These are phyloP conservation scores for Pisolithus microcarpus DNA, from an alignment of 768 basidiomycete genomes.

Conservation along the genomic window DNA sequence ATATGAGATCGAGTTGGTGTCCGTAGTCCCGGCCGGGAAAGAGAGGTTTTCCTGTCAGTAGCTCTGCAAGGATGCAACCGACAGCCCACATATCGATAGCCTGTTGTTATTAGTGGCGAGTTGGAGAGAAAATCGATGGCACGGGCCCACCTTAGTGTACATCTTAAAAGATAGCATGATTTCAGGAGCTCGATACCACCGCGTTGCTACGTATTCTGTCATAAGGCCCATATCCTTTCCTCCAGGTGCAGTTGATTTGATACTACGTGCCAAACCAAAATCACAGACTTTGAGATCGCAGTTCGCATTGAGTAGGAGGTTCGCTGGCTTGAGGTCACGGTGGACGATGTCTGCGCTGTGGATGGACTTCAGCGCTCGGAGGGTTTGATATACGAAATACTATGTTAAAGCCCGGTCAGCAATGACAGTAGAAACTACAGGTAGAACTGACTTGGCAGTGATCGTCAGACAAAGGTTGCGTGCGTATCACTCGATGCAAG, in stretches of 20 bases:
- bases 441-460: constrained; percentile 57
- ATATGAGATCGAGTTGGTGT: constrained; percentile 81
- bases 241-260: constrained; percentile 43
- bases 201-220: constrained; percentile 85
- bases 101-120: constrained; percentile 19
- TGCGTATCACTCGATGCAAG: constrained; percentile 85
- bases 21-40: constrained; percentile 87
- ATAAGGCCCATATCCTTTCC: constrained; percentile 62
- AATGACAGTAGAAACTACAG: neutral
- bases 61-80: constrained; percentile 73
- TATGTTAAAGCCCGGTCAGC: constrained; percentile 23
- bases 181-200: constrained; percentile 92
- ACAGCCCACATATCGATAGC: constrained; percentile 75
- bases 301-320: constrained; percentile 81
- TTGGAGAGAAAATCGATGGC: constrained; percentile 7
- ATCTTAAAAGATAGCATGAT: constrained; percentile 94
- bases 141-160: constrained; percentile 55
- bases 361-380: constrained; percentile 82
- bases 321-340: constrained; percentile 79
- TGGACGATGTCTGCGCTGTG: constrained; percentile 81
- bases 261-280: constrained; percentile 73
- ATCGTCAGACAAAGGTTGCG: constrained; percentile 85
- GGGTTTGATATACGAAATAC: constrained; percentile 80
- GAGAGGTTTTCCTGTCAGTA: constrained; percentile 71
- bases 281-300: constrained; percentile 88